Base-by-base conservation (phyloP, 495 filamentous ascomycete genomes). In the Haplographium delicatum region DNA sequence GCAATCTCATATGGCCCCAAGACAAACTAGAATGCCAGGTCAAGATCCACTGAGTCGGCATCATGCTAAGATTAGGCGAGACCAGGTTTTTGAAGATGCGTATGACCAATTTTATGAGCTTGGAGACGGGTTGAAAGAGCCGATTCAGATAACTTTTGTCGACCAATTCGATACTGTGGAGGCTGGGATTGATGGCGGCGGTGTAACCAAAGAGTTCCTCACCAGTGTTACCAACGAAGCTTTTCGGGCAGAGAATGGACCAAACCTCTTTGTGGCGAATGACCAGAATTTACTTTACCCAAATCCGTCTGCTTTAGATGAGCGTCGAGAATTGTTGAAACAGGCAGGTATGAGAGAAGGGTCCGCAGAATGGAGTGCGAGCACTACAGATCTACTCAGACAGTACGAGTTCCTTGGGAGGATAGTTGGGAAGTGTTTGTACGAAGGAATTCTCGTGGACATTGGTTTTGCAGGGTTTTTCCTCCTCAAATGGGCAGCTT, bases 191-290 rank as follows among this genome's bases (percentile, higher is more conserved):
- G 93, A 99, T 63, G 93, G 93, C 0, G 93, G 93, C 24, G 93
- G 93, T 37, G 93, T 99, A 13, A 97, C 91, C 11, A 99, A 99
- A 60, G 93, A 99, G 59, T 99, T 99, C 58, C 72, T 97, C 24
- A 96, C 86, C 0, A 93, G 88, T 55, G 79, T 96, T 13, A 95
- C 89, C 2, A 84, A 77, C 5, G 86, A 96, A 65, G 90, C 91
- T 8, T 96, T 99, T 62, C 75, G 73, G 35, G 74, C 79, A 4
- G 62, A 67, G 11, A 64, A 66, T 16, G 63, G 63, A 4, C 68
- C 72, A 24, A 68, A 70, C 16, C 72, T 89, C 42, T 97, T 99
- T 57, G 71, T 84, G 8, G 83, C 90, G 50, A 99, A 95, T 63
- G 86, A 89, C 47, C 84, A 94, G 50, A 91, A 95, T 62, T 65